Base-by-base conservation (phyloP, 768 basidiomycete genomes). In the Boletus sp. region DNA sequence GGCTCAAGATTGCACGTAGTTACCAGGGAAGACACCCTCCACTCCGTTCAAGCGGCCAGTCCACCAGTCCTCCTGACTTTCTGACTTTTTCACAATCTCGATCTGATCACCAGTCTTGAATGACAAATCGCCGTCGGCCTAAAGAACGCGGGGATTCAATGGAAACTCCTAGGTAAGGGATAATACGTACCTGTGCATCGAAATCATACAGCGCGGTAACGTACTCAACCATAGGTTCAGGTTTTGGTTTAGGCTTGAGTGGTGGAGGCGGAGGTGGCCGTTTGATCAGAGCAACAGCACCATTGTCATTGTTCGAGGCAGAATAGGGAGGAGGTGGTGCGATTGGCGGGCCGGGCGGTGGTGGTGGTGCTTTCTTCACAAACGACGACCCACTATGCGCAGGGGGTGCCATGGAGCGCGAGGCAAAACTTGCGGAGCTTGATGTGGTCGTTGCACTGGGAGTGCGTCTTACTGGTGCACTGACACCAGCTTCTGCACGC, bases 201-300 rank as follows among this genome's bases (percentile, higher is more conserved):
- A 96, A 99, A 72, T 99, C 97, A 68, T 97, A 99, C 67, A 98
- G 69, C 32, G 97, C 97, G 10, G 92, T 88, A 28, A 94, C 94
- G 66, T 93, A 94, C 71, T 86, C 82, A 4, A 80, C 75, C 50
- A 76, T 76, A 2, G 83, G 83, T 32, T 78, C 77, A 8, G 81
- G 77, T 71, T 89, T 91, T 6, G 92, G 92, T 69, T 94, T 95
- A 1, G 92, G 84, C 75, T 94, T 95, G 64, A 94, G 68, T 2
- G 94, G 89, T 8, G 96, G 96, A 0, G 96, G 96, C 0, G 96
- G 96, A 0, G 95, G 94, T 0, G 95, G 91, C 1, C 89, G 84
- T 65, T 87, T 83, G 74, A 82, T 77, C 6, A 74, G 41, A 2
- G 80, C 78, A 36, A 75, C 53, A 30, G 65, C 61, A 7, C 66